Evolutionary conservation across 2,329 filamentous ascomycete species (phyloP), one percentile per base, ranked within the genome.

Genomic region (Ophiocordyceps unilateralis): DNA sequence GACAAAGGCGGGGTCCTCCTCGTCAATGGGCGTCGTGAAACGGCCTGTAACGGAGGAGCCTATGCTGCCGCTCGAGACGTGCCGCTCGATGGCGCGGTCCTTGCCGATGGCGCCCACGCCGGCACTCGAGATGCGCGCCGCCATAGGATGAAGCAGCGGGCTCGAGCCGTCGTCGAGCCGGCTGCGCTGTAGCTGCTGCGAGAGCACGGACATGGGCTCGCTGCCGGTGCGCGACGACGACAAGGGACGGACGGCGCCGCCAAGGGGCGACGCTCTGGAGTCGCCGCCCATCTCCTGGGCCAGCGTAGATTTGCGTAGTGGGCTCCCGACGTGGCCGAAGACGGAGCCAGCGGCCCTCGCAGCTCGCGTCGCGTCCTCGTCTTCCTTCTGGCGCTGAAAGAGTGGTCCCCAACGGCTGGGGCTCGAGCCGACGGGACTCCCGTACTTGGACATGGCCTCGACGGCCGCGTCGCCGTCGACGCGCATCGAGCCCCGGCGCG

Each of bases 291-390:
- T 68, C 41, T 70, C 70, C 39, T 70, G 66, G 32, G 73, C 72
- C 9, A 81, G 64, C 39, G 72, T 70, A 9, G 76, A 79, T 55
- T 78, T 79, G 17, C 76, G 71, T 45, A 81, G 62, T 15, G 76
- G 76, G 48, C 75, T 79, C 19, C 76, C 76, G 30, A 81, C 76
- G 49, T 81, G 76, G 8, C 76, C 76, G 53, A 80, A 80, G 4
- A 66, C 72, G n/a, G 74, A 78, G 5, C 58, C 56, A 44, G 58
- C 53, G 49, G 55, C 53, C 40, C 61, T 54, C 4, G 58, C 58
- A 10, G 60, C 58, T 26, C 59, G 55, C 34, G 61, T 51, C 20
- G 57, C 58, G 41, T 69, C 68, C 40, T 78, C 74, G 40, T 78
- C 74, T 42, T 75, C 70, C 55, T 69, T 69, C 47, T 76, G 72